These are phyloP conservation scores for Aspergillus sp. DNA, from an alignment of 2,329 filamentous ascomycete species.

Conservation along the genomic window DNA sequence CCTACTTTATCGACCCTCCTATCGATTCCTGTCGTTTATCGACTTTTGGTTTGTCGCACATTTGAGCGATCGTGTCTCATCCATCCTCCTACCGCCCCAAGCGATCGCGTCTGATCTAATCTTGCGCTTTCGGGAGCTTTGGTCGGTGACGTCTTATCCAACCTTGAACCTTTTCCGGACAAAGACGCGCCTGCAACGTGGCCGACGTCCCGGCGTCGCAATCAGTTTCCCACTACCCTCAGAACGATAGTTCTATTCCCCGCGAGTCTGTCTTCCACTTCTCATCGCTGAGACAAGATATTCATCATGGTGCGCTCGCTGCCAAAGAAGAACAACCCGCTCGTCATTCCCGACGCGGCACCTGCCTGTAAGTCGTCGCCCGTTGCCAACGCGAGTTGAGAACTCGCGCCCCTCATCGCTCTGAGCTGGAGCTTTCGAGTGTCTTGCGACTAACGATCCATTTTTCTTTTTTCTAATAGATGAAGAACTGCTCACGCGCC, in stretches of 20 bases:
- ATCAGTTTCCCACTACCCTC: constrained; percentile 18
- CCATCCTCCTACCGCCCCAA: constrained; percentile 6
- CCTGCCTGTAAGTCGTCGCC: constrained; percentile 44
- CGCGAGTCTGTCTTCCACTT: constrained; percentile 13
- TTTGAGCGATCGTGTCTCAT: constrained; percentile 1
- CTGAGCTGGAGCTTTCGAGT: neutral
- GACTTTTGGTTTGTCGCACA: constrained; percentile 16
- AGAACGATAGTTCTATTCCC: neutral
- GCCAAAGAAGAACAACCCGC: constrained; percentile 48
- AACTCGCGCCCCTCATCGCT: neutral
- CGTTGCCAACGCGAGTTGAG: constrained; percentile 16
- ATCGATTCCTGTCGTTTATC: constrained; percentile 15
- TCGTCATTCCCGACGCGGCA: constrained; percentile 43
- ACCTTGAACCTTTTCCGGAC: constrained; percentile 7
- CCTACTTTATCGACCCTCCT: constrained; percentile 16
- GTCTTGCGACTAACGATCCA: constrained; percentile 17
- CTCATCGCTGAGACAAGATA: neutral
- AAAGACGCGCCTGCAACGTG: constrained; percentile 47
- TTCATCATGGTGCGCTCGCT: constrained; percentile 44
- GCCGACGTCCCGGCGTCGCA: constrained; percentile 38
- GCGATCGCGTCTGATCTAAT: constrained; percentile 11
- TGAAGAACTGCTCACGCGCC: constrained; percentile 73
- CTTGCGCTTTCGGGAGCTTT: constrained; percentile 12
- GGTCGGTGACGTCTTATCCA: constrained; percentile 22
- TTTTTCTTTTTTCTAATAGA: constrained; percentile 47